Evolutionary conservation across 495 filamentous ascomycete species (phyloP).

Genomic region (Penicillium cinerascens): DNA sequence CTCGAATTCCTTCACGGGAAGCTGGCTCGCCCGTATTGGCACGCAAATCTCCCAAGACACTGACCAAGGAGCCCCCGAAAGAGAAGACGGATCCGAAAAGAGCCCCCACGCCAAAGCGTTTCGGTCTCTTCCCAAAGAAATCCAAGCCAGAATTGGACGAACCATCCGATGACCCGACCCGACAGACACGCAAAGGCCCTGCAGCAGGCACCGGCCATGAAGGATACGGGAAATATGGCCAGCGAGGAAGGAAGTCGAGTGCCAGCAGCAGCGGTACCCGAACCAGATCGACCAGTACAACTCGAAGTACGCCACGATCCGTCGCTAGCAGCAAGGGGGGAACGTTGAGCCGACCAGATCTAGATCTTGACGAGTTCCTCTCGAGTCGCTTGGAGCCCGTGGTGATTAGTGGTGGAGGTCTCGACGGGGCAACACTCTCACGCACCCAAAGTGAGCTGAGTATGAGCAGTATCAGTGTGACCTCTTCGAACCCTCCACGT

Average conservation of each 20-base stretch:
- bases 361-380: constrained; percentile 65
- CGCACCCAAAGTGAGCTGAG: constrained; percentile 65
- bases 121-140: constrained; percentile 73
- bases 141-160: constrained; percentile 61
- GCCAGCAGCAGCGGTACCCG: constrained; percentile 44
- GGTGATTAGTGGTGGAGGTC: constrained; percentile 72
- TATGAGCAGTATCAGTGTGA: constrained; percentile 48
- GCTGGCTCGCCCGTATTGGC: constrained; percentile 32
- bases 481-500: constrained; percentile 34
- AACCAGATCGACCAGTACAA: constrained; percentile 55
- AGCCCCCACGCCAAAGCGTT: constrained; percentile 48
- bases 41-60: constrained; percentile 30
- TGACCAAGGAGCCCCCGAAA: constrained; percentile 23
- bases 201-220: constrained; percentile 93
- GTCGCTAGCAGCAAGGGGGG: constrained; percentile 53
- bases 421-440: constrained; percentile 47
- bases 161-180: constrained; percentile 51
- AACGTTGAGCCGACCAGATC: constrained; percentile 47
- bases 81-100: constrained; percentile 25
- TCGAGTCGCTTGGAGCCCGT: constrained; percentile 80
- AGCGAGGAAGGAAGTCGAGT: constrained; percentile 47
- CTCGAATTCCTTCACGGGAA: constrained; percentile 39
- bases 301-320: constrained; percentile 44
- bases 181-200: constrained; percentile 70
- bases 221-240: constrained; percentile 78